Percentiles rank a stretch among this genome's conserved stretches.
phyloP scores from a whole-genome alignment of 2,329 filamentous ascomycete genomes.

The Colletotrichum coccodes region DNA sequence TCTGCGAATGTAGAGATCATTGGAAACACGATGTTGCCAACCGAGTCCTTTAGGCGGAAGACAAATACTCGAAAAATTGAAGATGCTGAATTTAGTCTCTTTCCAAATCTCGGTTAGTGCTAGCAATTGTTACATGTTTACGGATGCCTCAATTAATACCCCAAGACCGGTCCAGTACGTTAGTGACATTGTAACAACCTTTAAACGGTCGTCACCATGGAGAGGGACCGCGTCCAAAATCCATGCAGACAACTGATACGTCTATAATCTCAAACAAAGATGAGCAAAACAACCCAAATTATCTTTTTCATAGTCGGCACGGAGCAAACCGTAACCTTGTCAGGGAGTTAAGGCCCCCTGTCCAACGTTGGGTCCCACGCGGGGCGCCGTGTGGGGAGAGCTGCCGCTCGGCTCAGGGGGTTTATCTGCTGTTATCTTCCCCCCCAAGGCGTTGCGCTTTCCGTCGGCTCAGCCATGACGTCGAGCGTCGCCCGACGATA shows the following conservation, averaged over 20 bases:
- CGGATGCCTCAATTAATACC: no score
- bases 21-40: no score
- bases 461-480: constrained; percentile 47
- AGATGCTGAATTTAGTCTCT: no score
- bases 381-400: background rate
- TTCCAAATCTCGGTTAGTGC: background rate
- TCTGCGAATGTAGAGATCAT: no score
- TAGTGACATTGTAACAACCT: background rate
- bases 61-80: no score
- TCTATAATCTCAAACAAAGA: background rate
- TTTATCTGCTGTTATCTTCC: background rate
- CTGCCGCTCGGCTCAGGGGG: background rate
- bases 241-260: background rate
- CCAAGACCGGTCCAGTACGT: background rate
- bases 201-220: no score
- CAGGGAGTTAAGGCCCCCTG: background rate
- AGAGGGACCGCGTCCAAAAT: background rate
- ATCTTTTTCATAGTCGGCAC: background rate
- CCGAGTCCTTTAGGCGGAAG: no score
- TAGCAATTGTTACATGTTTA: no score
- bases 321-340: constrained; percentile 26
- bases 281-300: background rate
- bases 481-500: constrained; percentile 30
- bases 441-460: constrained; percentile 34
- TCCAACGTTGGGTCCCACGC: background rate